Conservation (phyloP, 108 stramenopile genomes). For the Pinguiococcus pyrenoidosus region DNA sequence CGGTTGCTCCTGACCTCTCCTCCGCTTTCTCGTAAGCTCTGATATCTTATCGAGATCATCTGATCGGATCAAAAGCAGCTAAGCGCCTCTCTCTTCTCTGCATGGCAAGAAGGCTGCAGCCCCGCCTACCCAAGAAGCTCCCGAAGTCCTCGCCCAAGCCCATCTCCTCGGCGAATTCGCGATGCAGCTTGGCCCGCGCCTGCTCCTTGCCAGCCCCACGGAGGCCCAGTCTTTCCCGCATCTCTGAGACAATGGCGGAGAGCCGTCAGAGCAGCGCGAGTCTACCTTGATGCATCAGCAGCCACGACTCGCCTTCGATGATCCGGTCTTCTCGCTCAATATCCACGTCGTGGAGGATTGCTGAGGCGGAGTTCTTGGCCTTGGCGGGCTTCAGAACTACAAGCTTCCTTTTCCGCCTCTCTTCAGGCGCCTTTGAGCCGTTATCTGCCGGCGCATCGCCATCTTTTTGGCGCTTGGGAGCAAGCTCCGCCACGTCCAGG, state of each 20-base stretch:
- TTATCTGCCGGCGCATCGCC: no score
- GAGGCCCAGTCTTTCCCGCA: not conserved
- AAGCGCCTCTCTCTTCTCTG: not conserved
- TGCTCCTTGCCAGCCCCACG: not conserved
- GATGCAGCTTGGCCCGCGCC: constrained; percentile 19
- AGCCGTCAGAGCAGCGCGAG: no score
- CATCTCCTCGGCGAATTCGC: constrained; percentile 20
- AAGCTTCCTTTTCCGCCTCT: no score
- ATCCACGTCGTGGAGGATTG: no score
- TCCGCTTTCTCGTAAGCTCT: not conserved
- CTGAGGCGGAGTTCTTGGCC: no score
- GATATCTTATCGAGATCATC: constrained; percentile 22
- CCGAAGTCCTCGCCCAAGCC: constrained; percentile 32
- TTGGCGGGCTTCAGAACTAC: no score
- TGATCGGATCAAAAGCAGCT: not conserved
- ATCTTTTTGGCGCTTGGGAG: no score
- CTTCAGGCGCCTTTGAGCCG: no score
- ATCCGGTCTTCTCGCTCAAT: no score
- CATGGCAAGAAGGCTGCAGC: not conserved
- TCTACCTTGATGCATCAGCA: no score
- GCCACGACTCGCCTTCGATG: no score
- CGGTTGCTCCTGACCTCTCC: not conserved
- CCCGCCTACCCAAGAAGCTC: constrained; percentile 4
- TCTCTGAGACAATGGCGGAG: not conserved
- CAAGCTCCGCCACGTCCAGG: no score